A percentile compares a stretch with the other conserved stretches of the same genome.
Evolutionary conservation across 305 asterid species (phyloP).

Genomic region (Nicotiana rustica): DNA sequence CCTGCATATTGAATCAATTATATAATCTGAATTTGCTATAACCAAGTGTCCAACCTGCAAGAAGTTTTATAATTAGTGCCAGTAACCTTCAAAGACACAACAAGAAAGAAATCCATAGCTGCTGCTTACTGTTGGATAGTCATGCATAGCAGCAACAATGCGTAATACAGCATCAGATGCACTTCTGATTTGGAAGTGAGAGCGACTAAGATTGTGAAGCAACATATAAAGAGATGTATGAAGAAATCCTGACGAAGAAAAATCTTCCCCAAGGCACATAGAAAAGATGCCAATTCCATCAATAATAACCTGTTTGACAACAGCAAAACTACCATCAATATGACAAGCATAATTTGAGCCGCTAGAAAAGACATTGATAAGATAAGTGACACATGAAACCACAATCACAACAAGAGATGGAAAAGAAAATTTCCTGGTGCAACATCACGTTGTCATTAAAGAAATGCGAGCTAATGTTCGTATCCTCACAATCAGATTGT

Average conservation of each 20-base stretch:
- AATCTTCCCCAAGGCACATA: constrained; percentile 74
- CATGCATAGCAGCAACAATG: constrained; percentile 67
- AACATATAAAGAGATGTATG: constrained; percentile 86
- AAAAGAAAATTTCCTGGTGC: constrained; percentile 74
- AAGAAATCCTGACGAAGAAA: constrained; percentile 89
- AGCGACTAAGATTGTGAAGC: constrained; percentile 91
- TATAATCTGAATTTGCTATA: constrained; percentile 85
- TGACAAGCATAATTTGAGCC: constrained; percentile 18
- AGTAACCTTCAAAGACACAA: constrained; percentile 34
- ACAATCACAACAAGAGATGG: constrained; percentile 31
- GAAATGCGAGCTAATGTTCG: constrained; percentile 66
- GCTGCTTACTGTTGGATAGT: constrained; percentile 77
- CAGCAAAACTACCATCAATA: constrained; percentile 33
- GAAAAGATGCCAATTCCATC: constrained; percentile 90
- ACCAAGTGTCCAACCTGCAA: constrained; percentile 97
- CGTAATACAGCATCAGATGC: constrained; percentile 83
- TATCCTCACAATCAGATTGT: constrained; percentile 59
- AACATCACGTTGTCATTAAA: constrained; percentile 84
- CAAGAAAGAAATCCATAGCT: constrained; percentile 39
- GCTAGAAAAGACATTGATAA: constrained; percentile 28
- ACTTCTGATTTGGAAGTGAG: constrained; percentile 79
- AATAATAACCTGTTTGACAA: constrained; percentile 68
- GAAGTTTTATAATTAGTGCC: constrained; percentile 35
- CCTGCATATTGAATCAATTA: constrained; percentile 88
- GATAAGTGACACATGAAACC: constrained; percentile 36